Evolutionary conservation across 331 rosid genomes (phyloP), one percentile per base, ranked within the genome.

Genomic region (Malus hybrid): DNA sequence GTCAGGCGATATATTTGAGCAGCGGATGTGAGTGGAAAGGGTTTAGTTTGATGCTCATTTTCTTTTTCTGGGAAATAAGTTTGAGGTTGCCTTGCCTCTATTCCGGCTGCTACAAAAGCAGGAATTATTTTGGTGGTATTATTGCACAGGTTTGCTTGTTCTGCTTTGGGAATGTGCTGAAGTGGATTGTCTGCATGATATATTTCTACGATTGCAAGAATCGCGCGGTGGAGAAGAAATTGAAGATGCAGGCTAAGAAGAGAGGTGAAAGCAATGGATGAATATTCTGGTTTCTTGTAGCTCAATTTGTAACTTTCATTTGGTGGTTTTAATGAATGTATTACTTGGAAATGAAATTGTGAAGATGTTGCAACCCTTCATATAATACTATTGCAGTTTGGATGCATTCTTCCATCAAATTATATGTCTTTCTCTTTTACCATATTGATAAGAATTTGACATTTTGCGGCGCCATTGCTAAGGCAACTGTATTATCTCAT

Each of bases 141-240:
- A 34, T 85, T 56, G 19, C 78, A 36, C 83, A 74, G 68, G 62
- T 71, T 69, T 78, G 85, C 56, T 61, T 88, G 69, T 70, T 75
- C 48, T 83, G 71, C 74, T 61, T 90, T 44, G 80, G 83, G 10
- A 84, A 90, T 78, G 78, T 80, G 48, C 62, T 86, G 44, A 88
- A 88, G 83, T 90, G 93, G 90, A 81, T 90, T 56, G 81, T 71
- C 14, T 88, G 80, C 62, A 42, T 84, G 70, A 74, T 87, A 42
- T 88, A 93, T 80, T 88, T 83, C 80, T 33, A 71, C 69, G 97
- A 88, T 65, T 84, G 90, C 78, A 85, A 90, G 81, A 86, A 71
- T 69, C 44, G 80, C 57, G 71, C 80, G 55, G 6, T 80, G 62
- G 87, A 79, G 82, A 88, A 79, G 89, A 78, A 71, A 75, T 68